Evolutionary conservation across 257 asterid genomes (phyloP), one percentile per base, ranked within the genome.

Genomic region (Solanum sitiens): DNA sequence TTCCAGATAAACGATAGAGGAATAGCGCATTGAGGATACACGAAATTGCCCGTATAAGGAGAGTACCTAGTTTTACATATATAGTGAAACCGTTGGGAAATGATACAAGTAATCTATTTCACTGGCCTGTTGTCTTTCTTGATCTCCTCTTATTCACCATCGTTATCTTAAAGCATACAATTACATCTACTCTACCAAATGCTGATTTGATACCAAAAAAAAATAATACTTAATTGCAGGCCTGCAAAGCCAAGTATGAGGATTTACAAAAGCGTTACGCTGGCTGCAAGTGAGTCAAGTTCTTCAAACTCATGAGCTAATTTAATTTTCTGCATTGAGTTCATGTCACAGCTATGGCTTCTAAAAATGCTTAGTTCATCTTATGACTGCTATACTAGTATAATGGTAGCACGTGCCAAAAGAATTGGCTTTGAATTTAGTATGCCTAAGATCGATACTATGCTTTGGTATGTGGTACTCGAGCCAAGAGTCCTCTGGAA

Each of bases 241-340:
- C 88, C 86, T 95, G 99, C 93, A 95, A 92, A 92, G 94, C 93
- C 89, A 96, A 91, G 92, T 94, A 93, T 86, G 95, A 95, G 87
- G 95, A 93, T 63, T 89, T 93, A 90, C 94, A 90, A 89, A 93
- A 89, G 93, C 94, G 90, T 86, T 94, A 93, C 88, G 88, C 95
- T 47, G 95, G 98, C 86, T 90, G 95, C 89, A 87, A 47, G 98
- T 96, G 91, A 93, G 98, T 91, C 89, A 56, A 7, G 0, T 56
- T 56, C 65, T 56, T 75, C 80, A 76, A 77, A 32, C 9, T 44
- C 3, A 2, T 25, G 39, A 77, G 63, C 3, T 77, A 44, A 77
- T 75, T 40, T 75, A 39, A 2, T 9, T 75, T 39, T 42, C 61
- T 11, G 16, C 27, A 40, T 75, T 3, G 2, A 75, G 33, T 75